These are phyloP conservation scores for Amaranthus palmeri DNA, from an alignment of 148 eudicot genomes.

Conservation along the genomic window DNA sequence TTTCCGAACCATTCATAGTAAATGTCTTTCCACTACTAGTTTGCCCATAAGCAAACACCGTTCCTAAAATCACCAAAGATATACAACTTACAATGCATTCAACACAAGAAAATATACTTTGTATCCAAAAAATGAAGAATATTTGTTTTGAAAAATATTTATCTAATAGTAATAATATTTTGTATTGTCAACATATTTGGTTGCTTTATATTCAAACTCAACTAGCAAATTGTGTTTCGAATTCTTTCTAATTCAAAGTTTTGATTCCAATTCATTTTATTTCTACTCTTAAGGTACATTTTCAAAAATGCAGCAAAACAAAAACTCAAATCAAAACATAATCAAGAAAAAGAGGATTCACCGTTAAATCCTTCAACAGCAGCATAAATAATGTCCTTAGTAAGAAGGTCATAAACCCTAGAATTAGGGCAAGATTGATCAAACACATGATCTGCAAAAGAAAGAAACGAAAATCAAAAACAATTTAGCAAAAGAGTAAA, in stretches of 20 bases:
- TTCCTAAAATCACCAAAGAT: constrained; percentile 44
- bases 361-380: constrained; percentile 93
- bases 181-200: too few species aligned
- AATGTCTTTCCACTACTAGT: constrained; percentile 98
- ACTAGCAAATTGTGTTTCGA: too few species aligned
- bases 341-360: constrained; percentile 1
- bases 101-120: too few species aligned
- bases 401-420: constrained; percentile 86
- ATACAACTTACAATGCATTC: not conserved
- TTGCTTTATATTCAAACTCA: too few species aligned
- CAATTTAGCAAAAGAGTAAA: not conserved
- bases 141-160: too few species aligned
- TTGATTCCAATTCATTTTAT: too few species aligned
- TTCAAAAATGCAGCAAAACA: not conserved
- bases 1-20: constrained; percentile 94
- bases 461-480: not conserved
- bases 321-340: not conserved
- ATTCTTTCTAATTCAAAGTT: too few species aligned
- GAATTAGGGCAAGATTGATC: constrained; percentile 75
- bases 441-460: constrained; percentile 77
- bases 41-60: constrained; percentile 98
- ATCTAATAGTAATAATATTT: too few species aligned
- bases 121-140: too few species aligned
- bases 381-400: constrained; percentile 76
- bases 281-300: not conserved